phyloP scores from a whole-genome alignment of 495 filamentous ascomycete species.

The Penicillium silybi region DNA sequence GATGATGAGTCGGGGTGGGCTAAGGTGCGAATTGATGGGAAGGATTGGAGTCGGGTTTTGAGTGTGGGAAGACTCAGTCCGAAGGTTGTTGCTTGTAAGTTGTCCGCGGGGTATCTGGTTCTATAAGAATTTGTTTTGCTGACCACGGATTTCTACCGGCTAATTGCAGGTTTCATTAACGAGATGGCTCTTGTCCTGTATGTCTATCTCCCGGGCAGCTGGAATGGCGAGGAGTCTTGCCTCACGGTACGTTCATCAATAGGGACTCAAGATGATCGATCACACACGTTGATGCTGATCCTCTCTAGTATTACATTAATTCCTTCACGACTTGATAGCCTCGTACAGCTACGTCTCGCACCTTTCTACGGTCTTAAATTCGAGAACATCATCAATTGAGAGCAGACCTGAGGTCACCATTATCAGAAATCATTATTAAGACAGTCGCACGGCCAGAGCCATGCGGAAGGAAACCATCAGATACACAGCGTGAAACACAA shows the following conservation, averaged over 20 bases:
- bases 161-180: constrained; percentile 54
- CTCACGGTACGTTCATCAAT: constrained; percentile 58
- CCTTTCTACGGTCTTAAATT: background rate
- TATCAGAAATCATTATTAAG: constrained; percentile 24
- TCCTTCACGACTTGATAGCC: constrained; percentile 40
- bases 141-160: background rate
- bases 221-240: constrained; percentile 68
- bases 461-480: constrained; percentile 8
- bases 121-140: background rate
- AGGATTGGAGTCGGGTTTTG: constrained; percentile 85
- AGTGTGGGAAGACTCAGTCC: constrained; percentile 86
- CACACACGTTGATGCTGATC: background rate
- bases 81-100: constrained; percentile 82
- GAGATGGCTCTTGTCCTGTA: constrained; percentile 90
- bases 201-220: constrained; percentile 77
- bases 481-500: constrained; percentile 1
- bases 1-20: constrained; percentile 71
- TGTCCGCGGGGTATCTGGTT: background rate
- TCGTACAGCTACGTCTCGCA: background rate
- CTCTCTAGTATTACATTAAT: constrained; percentile 57
- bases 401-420: background rate
- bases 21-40: constrained; percentile 82
- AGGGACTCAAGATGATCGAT: background rate
- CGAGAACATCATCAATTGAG: background rate
- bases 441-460: constrained; percentile 13